These are phyloP conservation scores for Penicillium digitatum DNA, from an alignment of 2,329 filamentous ascomycete genomes.

Conservation along the genomic window DNA sequence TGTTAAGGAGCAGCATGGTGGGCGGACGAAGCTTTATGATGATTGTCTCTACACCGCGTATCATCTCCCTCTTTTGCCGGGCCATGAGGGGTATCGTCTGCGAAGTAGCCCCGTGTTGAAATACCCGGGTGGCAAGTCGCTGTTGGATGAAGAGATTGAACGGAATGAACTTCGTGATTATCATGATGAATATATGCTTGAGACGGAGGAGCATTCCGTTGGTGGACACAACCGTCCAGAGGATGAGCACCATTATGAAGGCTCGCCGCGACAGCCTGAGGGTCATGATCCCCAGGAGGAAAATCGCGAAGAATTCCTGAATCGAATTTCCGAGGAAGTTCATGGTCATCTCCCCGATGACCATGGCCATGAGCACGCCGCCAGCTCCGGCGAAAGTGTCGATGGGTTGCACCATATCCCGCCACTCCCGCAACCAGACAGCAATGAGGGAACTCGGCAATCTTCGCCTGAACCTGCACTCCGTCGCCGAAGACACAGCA, in stretches of 20 bases:
- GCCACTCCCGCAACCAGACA: background rate
- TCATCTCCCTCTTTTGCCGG: slow-evolving; percentile 81
- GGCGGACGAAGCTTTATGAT: slow-evolving; percentile 93
- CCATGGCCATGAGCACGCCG: slow-evolving; percentile 6
- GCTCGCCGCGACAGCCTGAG: slow-evolving; percentile 10
- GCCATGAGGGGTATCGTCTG: slow-evolving; percentile 79
- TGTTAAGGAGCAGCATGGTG: slow-evolving; percentile 78
- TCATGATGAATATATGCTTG: slow-evolving; percentile 84
- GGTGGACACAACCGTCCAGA: slow-evolving; percentile 33
- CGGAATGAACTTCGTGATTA: slow-evolving; percentile 84
- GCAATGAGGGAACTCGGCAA: slow-evolving; percentile 2
- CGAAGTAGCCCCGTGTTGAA: slow-evolving; percentile 88
- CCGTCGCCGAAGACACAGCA: slow-evolving; percentile 23
- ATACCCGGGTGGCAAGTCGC: slow-evolving; percentile 85
- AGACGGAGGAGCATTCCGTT: slow-evolving; percentile 49
- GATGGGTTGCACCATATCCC: background rate
- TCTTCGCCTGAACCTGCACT: slow-evolving; percentile 10
- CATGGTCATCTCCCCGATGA: slow-evolving; percentile 3
- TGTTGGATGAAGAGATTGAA: slow-evolving; percentile 93
- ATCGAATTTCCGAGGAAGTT: slow-evolving; percentile 14
- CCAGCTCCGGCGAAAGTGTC: background rate
- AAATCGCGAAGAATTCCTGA: slow-evolving; percentile 14
- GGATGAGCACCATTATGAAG: slow-evolving; percentile 27
- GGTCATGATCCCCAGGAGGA: slow-evolving; percentile 10
- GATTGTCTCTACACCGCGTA: slow-evolving; percentile 97